These are phyloP conservation scores for Lactarius indigo DNA, from an alignment of 768 basidiomycete genomes.

Conservation along the genomic window DNA sequence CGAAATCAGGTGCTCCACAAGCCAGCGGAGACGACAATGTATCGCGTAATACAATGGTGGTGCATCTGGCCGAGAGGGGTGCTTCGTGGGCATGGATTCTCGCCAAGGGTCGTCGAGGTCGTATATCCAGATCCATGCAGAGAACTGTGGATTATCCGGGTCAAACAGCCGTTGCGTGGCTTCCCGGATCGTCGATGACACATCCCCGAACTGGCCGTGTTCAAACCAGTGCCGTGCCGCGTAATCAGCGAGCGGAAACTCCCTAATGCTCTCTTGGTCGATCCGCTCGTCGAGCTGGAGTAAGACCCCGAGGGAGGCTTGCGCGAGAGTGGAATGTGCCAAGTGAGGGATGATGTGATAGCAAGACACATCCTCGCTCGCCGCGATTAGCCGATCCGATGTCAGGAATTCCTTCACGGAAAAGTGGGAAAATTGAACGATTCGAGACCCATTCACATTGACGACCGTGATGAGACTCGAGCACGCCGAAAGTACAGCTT, in stretches of 20 bases:
- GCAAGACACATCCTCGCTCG: neutral
- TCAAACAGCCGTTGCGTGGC: neutral
- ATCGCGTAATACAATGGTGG: constrained; percentile 1
- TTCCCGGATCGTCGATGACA: neutral
- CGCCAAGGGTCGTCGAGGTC: neutral
- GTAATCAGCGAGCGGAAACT: neutral
- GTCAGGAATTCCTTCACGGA: constrained; percentile 13
- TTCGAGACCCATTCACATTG: neutral
- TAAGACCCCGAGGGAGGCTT: neutral
- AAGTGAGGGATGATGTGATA: neutral
- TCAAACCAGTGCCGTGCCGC: neutral
- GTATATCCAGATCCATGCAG: constrained; percentile 2
- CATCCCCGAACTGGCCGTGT: neutral
- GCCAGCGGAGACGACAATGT: neutral
- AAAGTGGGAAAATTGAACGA: constrained; percentile 12
- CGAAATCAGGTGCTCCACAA: neutral
- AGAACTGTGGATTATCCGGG: neutral
- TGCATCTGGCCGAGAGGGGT: neutral
- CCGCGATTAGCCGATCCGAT: neutral
- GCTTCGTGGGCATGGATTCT: neutral
- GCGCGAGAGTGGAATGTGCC: neutral
- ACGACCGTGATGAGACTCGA: neutral
- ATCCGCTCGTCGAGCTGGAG: neutral
- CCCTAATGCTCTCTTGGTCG: neutral
- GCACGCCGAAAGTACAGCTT: neutral